These are phyloP conservation scores for Vitis amurensis DNA, from an alignment of 164 flowering plant genomes.

Conservation along the genomic window DNA sequence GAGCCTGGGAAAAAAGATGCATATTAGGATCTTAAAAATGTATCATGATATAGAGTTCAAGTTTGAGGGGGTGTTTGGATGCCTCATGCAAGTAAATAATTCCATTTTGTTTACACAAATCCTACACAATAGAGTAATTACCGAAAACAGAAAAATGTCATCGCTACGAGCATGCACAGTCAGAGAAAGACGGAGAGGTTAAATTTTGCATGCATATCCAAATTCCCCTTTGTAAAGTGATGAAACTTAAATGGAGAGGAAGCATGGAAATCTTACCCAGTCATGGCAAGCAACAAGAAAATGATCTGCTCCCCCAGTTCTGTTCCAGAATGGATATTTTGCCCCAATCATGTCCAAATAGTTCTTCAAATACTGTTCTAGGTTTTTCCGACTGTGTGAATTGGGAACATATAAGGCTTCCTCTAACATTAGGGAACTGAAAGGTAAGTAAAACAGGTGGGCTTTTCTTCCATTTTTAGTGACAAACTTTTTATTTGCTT, in stretches of 20 bases:
- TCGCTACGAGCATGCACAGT: no score
- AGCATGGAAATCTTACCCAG: slow-evolving; percentile 47
- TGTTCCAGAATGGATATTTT: slow-evolving; percentile 66
- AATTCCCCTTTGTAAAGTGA: not conserved
- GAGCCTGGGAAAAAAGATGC: slow-evolving; percentile 46
- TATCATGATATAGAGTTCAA: not conserved
- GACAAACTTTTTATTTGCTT: slow-evolving; percentile 46
- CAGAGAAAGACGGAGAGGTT: no score
- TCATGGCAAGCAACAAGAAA: slow-evolving; percentile 81
- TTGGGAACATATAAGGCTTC: slow-evolving; percentile 44
- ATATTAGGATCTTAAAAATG: not conserved
- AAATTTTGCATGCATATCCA: no score
- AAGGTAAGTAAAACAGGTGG: slow-evolving; percentile 77
- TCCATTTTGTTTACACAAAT: no score
- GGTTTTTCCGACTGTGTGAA: slow-evolving; percentile 56
- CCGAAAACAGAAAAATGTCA: no score
- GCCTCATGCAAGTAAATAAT: no score
- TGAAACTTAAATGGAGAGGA: not conserved
- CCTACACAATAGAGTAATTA: no score
- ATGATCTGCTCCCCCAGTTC: slow-evolving; percentile 74
- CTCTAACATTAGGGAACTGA: slow-evolving; percentile 60
- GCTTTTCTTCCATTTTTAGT: slow-evolving; percentile 55
- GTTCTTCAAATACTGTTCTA: slow-evolving; percentile 39
- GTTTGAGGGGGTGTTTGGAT: not conserved
- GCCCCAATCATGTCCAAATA: slow-evolving; percentile 44